Evolutionary conservation across 2,329 filamentous ascomycete genomes (phyloP).

Genomic region (Xylaria sp.): DNA sequence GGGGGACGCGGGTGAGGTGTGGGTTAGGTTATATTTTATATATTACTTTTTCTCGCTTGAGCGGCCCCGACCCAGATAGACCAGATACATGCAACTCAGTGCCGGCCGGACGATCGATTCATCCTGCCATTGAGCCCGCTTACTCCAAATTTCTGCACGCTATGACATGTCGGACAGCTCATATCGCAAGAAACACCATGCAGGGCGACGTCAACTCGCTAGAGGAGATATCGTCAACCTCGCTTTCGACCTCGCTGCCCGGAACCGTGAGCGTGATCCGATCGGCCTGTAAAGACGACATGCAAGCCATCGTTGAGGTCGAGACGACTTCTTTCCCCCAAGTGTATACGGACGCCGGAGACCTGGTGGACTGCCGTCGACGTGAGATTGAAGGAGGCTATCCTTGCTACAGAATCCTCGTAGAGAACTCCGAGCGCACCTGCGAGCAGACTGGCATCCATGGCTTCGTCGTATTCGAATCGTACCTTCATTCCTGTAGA

Average conservation of each 20-base stretch:
- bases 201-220: constrained; percentile 22
- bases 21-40: not conserved
- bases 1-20: not conserved
- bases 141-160: constrained; percentile 35
- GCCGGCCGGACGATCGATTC: constrained; percentile 6
- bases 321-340: constrained; percentile 34
- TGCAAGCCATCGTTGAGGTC: constrained; percentile 34
- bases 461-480: constrained; percentile 34
- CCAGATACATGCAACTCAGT: constrained; percentile 23
- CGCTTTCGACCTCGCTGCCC: not conserved
- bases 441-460: constrained; percentile 16
- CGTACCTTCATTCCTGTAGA: constrained; percentile 28
- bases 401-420: constrained; percentile 29
- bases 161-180: constrained; percentile 27
- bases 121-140: constrained; percentile 4
- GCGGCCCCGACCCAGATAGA: constrained; percentile 6
- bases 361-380: constrained; percentile 25
- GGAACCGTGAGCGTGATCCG: constrained; percentile 25
- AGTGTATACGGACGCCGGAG: constrained; percentile 24
- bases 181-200: constrained; percentile 20
- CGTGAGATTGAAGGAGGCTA: constrained; percentile 31
- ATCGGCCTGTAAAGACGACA: constrained; percentile 28
- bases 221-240: constrained; percentile 3
- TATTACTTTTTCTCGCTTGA: constrained; percentile 24
- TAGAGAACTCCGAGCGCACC: not conserved